phyloP scores from a whole-genome alignment of 352 stramenopile genomes.

The Peronospora destructor region DNA sequence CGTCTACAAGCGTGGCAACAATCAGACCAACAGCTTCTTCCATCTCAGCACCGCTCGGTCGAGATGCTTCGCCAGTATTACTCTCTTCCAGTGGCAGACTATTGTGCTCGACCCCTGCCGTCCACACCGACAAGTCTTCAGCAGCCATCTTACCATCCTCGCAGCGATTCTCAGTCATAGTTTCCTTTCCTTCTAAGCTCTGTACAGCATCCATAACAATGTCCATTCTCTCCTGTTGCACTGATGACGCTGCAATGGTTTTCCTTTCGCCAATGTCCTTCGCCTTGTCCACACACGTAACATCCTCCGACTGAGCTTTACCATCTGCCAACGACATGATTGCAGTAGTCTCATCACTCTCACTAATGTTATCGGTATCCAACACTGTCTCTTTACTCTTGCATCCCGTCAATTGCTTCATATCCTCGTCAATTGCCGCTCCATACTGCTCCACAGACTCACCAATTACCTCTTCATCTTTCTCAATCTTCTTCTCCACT shows the following conservation, averaged over 20 bases:
- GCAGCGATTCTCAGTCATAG: not conserved
- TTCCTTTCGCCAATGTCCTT: not conserved
- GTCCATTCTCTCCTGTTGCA: not conserved
- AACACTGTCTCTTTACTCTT: not conserved
- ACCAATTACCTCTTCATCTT: not conserved
- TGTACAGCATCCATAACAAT: not conserved
- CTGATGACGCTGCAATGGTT: not conserved
- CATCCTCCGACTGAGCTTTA: not conserved
- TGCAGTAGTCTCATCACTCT: not conserved
- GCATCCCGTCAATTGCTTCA: not conserved
- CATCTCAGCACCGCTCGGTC: not conserved
- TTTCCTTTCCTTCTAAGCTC: not conserved
- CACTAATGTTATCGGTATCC: not conserved
- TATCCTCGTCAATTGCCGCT: not conserved
- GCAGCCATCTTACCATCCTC: slow-evolving; percentile 10
- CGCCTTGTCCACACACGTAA: not conserved
- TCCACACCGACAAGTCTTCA: not conserved
- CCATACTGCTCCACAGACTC: not conserved
- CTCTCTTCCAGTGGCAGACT: not conserved
- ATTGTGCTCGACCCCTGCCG: not conserved
- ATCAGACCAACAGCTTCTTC: slow-evolving; percentile 7
- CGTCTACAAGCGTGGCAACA: slow-evolving; percentile 15
- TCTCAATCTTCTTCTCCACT: not conserved
- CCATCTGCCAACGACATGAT: not conserved
- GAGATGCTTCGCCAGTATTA: not conserved